Conservation (phyloP, 108 stramenopile genomes). For the Nannochloropsis gaditana region DNA sequence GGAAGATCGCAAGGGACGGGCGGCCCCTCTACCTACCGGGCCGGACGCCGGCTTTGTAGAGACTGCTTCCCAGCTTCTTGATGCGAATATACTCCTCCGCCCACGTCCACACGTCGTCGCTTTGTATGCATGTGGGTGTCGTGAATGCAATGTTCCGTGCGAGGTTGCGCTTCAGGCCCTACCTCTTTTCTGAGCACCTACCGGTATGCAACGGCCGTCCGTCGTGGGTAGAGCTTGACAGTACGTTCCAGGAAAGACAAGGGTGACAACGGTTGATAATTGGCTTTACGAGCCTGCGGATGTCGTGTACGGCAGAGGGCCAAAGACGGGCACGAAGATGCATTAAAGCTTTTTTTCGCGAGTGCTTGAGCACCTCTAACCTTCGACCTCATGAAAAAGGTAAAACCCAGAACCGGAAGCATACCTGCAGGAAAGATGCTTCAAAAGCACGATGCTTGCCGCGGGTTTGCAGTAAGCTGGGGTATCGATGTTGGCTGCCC, state of each 20-base stretch:
- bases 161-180: not conserved
- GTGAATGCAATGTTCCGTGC: not conserved
- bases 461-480: constrained; percentile 1
- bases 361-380: no score
- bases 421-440: not conserved
- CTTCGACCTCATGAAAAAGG: not conserved
- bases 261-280: not conserved
- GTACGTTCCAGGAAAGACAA: constrained; percentile 5
- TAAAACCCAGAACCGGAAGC: not conserved
- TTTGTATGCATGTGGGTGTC: not conserved
- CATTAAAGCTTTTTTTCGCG: no score
- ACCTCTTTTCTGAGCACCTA: not conserved
- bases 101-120: not conserved
- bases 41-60: not conserved
- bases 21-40: not conserved
- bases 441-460: not conserved
- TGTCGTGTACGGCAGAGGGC: not conserved
- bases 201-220: not conserved
- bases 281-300: not conserved
- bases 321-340: not conserved
- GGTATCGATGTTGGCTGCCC: not conserved
- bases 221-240: constrained; percentile 19
- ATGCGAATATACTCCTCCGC: not conserved
- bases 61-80: not conserved
- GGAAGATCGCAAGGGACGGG: no score